Evolutionary conservation across 179 eudicot species (phyloP).

Genomic region (Spergularia azorica): DNA sequence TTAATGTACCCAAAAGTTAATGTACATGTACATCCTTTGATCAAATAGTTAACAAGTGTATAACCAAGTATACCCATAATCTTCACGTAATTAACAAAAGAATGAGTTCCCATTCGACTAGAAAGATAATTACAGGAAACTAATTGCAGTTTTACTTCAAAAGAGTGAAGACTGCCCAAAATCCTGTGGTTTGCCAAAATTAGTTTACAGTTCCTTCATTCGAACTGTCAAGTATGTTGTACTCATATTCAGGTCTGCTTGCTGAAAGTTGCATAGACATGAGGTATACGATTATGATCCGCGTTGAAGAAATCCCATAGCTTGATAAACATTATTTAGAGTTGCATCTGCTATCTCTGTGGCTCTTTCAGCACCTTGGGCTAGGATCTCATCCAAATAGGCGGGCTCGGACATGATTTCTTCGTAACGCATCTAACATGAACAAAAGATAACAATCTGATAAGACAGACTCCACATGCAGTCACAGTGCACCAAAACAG

Average conservation of each 20-base stretch:
- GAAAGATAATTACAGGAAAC: background rate
- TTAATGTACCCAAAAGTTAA: too few relatives aligned
- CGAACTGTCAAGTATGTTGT: background rate
- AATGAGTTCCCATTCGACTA: background rate
- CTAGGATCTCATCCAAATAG: constrained; percentile 67
- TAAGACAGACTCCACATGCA: background rate
- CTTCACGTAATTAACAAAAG: background rate
- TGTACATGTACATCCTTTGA: too few relatives aligned
- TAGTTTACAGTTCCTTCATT: too few relatives aligned
- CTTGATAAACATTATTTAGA: constrained; percentile 55
- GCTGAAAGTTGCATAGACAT: background rate
- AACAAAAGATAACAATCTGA: background rate
- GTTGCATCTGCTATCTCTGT: constrained; percentile 73
- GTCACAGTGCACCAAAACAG: background rate
- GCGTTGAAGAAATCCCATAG: constrained; percentile 61
- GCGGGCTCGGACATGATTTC: constrained; percentile 73
- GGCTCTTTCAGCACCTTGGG: constrained; percentile 81
- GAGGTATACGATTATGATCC: constrained; percentile 14
- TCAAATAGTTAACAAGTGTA: too few relatives aligned
- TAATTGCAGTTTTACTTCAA: background rate
- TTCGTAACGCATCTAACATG: constrained; percentile 61
- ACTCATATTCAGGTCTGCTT: background rate
- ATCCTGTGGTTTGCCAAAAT: background rate
- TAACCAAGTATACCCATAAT: too few relatives aligned
- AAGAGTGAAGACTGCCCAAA: background rate